phyloP scores from a whole-genome alignment of 345 rosid genomes.

The Dovyalis caffra region DNA sequence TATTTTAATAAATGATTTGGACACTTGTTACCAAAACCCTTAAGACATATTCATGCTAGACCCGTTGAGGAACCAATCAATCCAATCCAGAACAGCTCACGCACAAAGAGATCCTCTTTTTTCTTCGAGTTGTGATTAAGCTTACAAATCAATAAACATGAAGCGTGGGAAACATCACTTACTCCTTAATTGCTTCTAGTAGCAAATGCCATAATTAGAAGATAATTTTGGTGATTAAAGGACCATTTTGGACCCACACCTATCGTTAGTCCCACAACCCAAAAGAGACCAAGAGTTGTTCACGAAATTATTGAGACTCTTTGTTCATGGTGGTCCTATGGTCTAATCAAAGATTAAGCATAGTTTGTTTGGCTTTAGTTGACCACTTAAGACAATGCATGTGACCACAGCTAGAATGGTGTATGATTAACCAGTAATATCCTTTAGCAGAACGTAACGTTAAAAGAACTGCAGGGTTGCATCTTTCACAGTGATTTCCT shows the following conservation, averaged over 20 bases:
- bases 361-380: constrained; percentile 1
- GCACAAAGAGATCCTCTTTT: neutral
- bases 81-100: neutral
- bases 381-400: neutral
- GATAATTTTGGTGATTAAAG: constrained; percentile 26
- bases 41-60: neutral
- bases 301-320: neutral
- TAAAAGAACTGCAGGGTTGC: no score
- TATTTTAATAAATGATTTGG: no score
- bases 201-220: constrained; percentile 21
- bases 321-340: neutral
- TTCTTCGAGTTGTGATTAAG: neutral
- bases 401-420: neutral
- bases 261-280: neutral
- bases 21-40: no score
- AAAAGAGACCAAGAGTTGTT: neutral
- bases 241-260: neutral
- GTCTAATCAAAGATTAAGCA: neutral
- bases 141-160: neutral
- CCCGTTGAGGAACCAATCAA: neutral
- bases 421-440: neutral
- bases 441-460: neutral
- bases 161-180: constrained; percentile 25
- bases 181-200: constrained; percentile 27
- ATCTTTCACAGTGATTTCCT: no score